phyloP scores from a whole-genome alignment of 1,139 yeast species.

The Saccharomyces pastorianus region DNA sequence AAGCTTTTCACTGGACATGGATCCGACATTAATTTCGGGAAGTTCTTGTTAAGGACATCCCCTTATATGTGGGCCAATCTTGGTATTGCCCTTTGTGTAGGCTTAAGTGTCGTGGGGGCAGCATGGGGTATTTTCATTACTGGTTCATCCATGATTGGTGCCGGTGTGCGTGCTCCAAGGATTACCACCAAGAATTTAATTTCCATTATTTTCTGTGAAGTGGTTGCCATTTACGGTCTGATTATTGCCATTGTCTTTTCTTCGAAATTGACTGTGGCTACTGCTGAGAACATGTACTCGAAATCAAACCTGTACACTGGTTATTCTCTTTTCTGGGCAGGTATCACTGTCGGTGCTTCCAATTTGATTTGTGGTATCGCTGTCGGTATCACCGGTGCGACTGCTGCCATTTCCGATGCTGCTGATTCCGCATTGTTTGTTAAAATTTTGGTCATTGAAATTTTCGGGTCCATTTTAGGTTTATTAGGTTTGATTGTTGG shows the following conservation, averaged over 20 bases:
- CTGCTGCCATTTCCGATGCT: conserved; percentile 97
- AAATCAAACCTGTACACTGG: conserved; percentile 88
- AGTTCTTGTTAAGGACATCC: conserved; percentile 73
- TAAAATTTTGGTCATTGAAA: conserved; percentile 91
- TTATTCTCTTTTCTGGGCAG: conserved; percentile 95
- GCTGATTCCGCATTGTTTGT: conserved; percentile 94
- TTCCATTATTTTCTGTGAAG: conserved; percentile 96
- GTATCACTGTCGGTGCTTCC: conserved; percentile 87
- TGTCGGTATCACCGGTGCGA: conserved; percentile 95
- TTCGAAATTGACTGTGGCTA: conserved; percentile 75
- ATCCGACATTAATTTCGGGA: conserved; percentile 82
- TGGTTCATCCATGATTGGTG: conserved; percentile 91
- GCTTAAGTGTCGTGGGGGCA: conserved; percentile 92
- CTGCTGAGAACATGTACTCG: conserved; percentile 52
- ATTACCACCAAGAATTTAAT: conserved; percentile 95
- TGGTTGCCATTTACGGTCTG: conserved; percentile 95
- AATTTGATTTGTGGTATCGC: conserved; percentile 95
- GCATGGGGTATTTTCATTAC: conserved; percentile 99
- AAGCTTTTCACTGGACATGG: conserved; percentile 90
- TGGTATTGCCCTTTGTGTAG: conserved; percentile 90
- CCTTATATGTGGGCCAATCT: conserved; percentile 96
- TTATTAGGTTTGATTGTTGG: conserved; percentile 93
- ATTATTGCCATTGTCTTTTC: conserved; percentile 97
- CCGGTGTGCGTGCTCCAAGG: conserved; percentile 95
- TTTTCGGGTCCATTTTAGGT: conserved; percentile 93